Percentiles rank a stretch among this genome's conserved stretches.
These are phyloP conservation scores for Podospora comata DNA, from an alignment of 495 filamentous ascomycete genomes.

Conservation along the genomic window DNA sequence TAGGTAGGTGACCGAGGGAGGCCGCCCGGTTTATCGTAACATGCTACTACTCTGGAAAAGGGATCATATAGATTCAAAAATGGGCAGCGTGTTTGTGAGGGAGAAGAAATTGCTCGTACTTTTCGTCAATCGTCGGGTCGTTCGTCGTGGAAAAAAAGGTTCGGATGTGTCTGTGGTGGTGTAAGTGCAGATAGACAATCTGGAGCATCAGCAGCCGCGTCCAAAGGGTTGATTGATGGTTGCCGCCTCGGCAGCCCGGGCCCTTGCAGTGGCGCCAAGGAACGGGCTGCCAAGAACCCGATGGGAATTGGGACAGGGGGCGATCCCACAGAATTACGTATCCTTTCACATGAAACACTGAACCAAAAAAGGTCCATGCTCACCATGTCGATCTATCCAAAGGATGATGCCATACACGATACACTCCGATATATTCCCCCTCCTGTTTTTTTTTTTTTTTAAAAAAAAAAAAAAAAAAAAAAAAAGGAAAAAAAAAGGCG, in stretches of 20 bases:
- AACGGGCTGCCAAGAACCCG: background rate
- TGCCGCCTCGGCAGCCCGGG: background rate
- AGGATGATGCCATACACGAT: background rate
- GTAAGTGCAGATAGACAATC: background rate
- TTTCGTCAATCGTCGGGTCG: background rate
- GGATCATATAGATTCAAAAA: background rate
- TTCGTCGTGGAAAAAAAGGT: background rate
- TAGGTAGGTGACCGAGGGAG: slow-evolving; percentile 16
- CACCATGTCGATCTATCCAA: background rate
- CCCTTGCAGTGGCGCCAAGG: slow-evolving; percentile 7
- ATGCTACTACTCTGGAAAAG: background rate
- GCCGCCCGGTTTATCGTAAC: slow-evolving; percentile 2
- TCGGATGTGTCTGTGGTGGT: background rate
- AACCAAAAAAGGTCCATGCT: background rate
- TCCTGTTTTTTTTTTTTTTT: too few species aligned
- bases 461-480: background rate
- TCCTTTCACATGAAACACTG: slow-evolving; percentile 5
- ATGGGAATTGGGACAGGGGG: background rate
- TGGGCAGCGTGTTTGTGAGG: too few species aligned
- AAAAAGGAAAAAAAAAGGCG: background rate
- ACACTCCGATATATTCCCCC: background rate
- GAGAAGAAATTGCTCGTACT: background rate
- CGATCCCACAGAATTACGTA: slow-evolving; percentile 7
- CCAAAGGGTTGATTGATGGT: background rate
- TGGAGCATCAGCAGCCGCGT: slow-evolving; percentile 9